A percentile compares a stretch with the other conserved stretches of the same genome.
These are phyloP conservation scores for Clonostachys solani DNA, from an alignment of 2,329 filamentous ascomycete species.

Conservation along the genomic window DNA sequence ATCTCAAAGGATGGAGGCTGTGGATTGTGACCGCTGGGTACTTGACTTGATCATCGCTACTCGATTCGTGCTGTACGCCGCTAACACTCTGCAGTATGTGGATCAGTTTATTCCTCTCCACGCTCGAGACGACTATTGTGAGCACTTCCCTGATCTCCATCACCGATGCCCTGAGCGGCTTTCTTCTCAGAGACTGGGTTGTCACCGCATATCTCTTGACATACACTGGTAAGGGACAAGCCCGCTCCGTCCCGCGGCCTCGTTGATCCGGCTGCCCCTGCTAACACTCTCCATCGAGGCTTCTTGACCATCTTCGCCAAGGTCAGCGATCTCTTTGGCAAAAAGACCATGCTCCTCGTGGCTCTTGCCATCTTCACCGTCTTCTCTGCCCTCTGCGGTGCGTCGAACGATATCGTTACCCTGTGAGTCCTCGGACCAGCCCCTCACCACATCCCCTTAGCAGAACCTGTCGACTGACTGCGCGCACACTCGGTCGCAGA, in stretches of 20 bases:
- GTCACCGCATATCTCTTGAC: slow-evolving; percentile 43
- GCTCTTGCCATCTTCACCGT: slow-evolving; percentile 29
- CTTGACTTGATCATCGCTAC: neutral
- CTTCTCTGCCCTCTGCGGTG: slow-evolving; percentile 34
- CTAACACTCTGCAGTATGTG: slow-evolving; percentile 2
- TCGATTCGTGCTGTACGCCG: neutral
- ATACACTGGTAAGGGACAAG: slow-evolving; percentile 31
- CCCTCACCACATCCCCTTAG: slow-evolving; percentile 5
- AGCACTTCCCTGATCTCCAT: slow-evolving; percentile 44
- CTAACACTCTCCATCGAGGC: slow-evolving; percentile 13
- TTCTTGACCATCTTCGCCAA: slow-evolving; percentile 35
- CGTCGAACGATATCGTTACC: slow-evolving; percentile 21
- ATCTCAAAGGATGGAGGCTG: neutral
- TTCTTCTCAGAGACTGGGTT: slow-evolving; percentile 34
- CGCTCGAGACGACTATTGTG: slow-evolving; percentile 45
- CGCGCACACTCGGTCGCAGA: too few species aligned
- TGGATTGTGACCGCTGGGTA: neutral
- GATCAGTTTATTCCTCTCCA: slow-evolving; percentile 33
- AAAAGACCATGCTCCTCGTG: slow-evolving; percentile 27
- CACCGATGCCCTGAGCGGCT: slow-evolving; percentile 27
- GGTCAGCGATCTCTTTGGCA: slow-evolving; percentile 35
- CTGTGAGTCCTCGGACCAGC: slow-evolving; percentile 21
- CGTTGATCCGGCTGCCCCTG: neutral
- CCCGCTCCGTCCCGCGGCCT: neutral
- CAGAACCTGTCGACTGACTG: too few species aligned